Evolutionary conservation across 1,139 yeast genomes (phyloP).

Genomic region (Diutina catenulata): DNA sequence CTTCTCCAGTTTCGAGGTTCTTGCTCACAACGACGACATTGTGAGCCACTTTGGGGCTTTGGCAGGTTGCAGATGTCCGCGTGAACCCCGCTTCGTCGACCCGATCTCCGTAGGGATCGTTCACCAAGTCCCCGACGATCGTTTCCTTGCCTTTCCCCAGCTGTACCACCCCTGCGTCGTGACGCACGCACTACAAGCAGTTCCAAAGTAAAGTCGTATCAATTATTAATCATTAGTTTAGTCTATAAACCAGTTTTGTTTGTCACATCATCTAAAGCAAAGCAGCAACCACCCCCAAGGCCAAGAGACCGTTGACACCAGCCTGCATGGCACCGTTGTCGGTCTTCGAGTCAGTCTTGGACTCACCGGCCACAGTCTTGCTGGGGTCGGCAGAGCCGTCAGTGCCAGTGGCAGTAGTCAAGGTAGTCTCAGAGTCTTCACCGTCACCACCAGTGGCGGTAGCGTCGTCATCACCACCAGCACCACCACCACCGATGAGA

Average conservation of each 20-base stretch:
- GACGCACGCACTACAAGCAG: no score
- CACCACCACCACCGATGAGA: background rate
- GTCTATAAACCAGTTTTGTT: background rate
- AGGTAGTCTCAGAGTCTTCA: background rate
- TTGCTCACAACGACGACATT: no score
- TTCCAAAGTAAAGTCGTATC: no score
- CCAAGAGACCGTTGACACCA: background rate
- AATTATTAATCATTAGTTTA: no score
- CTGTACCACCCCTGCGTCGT: no score
- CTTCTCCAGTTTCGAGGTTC: no score
- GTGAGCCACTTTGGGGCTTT: no score
- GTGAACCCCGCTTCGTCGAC: no score
- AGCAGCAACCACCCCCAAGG: constrained; percentile 3
- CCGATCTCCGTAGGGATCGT: no score
- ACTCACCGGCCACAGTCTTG: background rate
- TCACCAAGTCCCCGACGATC: no score
- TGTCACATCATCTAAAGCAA: background rate
- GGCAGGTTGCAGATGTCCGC: no score
- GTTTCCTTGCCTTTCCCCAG: no score
- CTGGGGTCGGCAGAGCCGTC: background rate
- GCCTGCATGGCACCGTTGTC: background rate
- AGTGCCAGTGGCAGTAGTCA: background rate
- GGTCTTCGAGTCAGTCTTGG: background rate
- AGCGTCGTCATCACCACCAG: background rate
- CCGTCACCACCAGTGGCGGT: background rate